phyloP scores from a whole-genome alignment of 306 rosid species.

The Hippophae tibetana region DNA sequence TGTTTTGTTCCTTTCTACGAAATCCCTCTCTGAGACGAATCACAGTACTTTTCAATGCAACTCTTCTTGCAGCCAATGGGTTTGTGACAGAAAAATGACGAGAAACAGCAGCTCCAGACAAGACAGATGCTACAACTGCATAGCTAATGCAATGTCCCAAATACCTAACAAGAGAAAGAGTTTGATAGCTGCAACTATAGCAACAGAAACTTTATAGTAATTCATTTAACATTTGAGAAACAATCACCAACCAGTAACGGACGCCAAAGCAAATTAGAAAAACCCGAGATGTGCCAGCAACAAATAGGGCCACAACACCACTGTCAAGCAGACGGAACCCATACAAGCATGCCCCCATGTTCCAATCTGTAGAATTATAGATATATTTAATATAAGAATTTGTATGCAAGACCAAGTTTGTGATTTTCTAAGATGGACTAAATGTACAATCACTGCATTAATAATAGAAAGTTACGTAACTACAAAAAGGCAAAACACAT shows the following conservation, averaged over 20 bases:
- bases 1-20: constrained; percentile 84
- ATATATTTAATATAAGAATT: not conserved
- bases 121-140: constrained; percentile 91
- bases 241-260: constrained; percentile 73
- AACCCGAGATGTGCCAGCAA: constrained; percentile 92
- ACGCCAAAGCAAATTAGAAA: constrained; percentile 98
- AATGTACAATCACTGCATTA: too few species aligned
- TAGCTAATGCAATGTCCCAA: constrained; percentile 98
- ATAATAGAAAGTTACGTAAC: constrained; percentile 1
- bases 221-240: constrained; percentile 5
- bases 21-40: constrained; percentile 96
- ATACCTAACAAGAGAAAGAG: constrained; percentile 50
- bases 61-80: constrained; percentile 97
- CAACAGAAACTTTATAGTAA: constrained; percentile 12
- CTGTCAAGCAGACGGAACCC: constrained; percentile 88
- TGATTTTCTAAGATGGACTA: too few species aligned
- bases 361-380: constrained; percentile 68
- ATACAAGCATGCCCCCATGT: constrained; percentile 95
- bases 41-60: constrained; percentile 96
- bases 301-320: constrained; percentile 78
- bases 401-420: too few species aligned
- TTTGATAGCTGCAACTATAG: constrained; percentile 18
- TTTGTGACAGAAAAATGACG: constrained; percentile 81
- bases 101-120: constrained; percentile 89
- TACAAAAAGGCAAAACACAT: constrained; percentile 8